Evolutionary conservation across 208 protist genomes (phyloP), one percentile per base, ranked within the genome.

Genomic region (Angomonas deanei): DNA sequence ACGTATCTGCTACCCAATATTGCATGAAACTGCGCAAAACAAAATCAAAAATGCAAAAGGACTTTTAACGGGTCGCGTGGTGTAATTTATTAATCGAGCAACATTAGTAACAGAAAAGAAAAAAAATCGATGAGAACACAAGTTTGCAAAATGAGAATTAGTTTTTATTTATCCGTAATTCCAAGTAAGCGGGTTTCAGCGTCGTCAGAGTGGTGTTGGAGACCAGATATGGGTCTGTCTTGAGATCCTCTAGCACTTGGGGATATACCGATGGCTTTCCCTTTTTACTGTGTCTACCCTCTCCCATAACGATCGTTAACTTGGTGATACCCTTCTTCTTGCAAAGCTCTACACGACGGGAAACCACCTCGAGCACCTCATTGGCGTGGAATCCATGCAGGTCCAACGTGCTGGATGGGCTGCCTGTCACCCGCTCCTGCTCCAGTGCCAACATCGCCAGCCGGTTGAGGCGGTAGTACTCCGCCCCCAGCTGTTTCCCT

Each of bases 391-490:
- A 94, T 26, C 78, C 80, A 69, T 94, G 88, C 15, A 94, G 65
- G 56, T 94, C 88, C 3, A 94, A 69, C 17, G 76, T 81, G 31
- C 63, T 79, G 17, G 63, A 64, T 1, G 80, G 54, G 30, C 80
- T 59, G 17, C 8, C 47, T 8, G 47, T 24, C 38, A 84, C 62
- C 28, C 81, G 74, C 70, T 92, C 82, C 27, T 75, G 74, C 69
- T 92, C 88, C 27, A 94, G 74, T 19, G 83, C 74, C 10, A 91
- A 59, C 88, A 92, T 92, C 48, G 88, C 85, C 24, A 94, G 55
- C 0, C 77, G 81, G 50, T 94, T 94, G n/a, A 94, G 67, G 0
- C 74, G 78, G 13, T 63, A 53, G 68, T 94, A 94, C 74, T 92
- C 79, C 10, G 54, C 55, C 23, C 67, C 83, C 24, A 94, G 78